A percentile compares a stretch with the other conserved stretches of the same genome.
These are phyloP conservation scores for Mycena galopus DNA, from an alignment of 768 basidiomycete genomes.

Conservation along the genomic window DNA sequence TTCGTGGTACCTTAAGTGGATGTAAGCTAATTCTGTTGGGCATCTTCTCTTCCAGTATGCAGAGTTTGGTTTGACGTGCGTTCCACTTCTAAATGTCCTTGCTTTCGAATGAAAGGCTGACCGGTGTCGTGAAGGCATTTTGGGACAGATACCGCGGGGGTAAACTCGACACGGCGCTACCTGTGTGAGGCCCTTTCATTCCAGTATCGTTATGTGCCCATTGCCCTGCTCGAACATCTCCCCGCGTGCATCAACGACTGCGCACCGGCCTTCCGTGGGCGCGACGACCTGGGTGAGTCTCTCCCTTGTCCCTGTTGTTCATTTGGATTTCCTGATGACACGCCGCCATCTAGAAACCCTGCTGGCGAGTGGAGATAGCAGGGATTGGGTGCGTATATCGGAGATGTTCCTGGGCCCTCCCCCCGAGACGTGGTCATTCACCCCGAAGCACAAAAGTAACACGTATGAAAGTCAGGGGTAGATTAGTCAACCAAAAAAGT, in stretches of 20 bases:
- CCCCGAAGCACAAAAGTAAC: conserved; percentile 96
- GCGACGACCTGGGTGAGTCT: conserved; percentile 85
- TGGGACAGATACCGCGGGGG: conserved; percentile 88
- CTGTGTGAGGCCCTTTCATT: conserved; percentile 96
- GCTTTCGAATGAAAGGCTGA: not conserved
- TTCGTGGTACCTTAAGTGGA: not conserved
- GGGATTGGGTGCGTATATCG: conserved; percentile 93
- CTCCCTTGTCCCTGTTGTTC: not conserved
- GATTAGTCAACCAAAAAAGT: too few species aligned
- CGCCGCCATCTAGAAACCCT: conserved; percentile 74
- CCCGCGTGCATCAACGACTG: conserved; percentile 92
- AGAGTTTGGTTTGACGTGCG: conserved; percentile 86
- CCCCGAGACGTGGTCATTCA: conserved; percentile 87
- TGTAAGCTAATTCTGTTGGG: not conserved
- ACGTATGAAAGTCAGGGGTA: conserved; percentile 77
- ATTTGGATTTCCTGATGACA: not conserved
- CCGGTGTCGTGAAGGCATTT: conserved; percentile 68
- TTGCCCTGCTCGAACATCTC: conserved; percentile 88
- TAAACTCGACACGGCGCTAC: conserved; percentile 93
- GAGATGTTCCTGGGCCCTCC: conserved; percentile 95
- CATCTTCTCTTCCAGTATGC: conserved; percentile 67
- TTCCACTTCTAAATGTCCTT: not conserved
- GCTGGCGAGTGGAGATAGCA: conserved; percentile 81
- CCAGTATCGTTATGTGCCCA: conserved; percentile 95
- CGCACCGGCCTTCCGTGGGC: conserved; percentile 87